Evolutionary conservation across 2,329 filamentous ascomycete genomes (phyloP).

Genomic region (Cladosporium colombiae): DNA sequence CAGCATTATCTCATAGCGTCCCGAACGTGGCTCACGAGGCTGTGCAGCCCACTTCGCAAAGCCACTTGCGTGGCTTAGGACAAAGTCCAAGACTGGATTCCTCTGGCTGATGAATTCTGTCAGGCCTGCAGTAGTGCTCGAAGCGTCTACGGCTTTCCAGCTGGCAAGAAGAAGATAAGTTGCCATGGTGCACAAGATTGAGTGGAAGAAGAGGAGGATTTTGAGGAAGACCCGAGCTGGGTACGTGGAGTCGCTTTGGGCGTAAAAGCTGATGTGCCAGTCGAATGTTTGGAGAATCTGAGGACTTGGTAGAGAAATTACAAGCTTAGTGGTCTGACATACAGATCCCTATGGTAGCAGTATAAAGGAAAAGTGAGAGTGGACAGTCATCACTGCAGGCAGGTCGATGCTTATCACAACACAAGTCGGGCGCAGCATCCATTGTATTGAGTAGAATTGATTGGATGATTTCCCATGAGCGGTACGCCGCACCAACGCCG

Average conservation of each 20-base stretch:
- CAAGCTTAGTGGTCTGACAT: neutral
- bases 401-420: neutral
- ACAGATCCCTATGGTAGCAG: neutral
- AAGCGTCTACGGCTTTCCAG: constrained; percentile 6
- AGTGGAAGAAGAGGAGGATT: neutral
- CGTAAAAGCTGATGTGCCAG: neutral
- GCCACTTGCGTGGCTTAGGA: neutral
- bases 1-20: neutral
- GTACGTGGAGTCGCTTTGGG: neutral
- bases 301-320: neutral
- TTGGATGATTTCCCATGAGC: neutral
- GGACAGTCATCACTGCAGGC: neutral
- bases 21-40: neutral
- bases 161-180: constrained; percentile 1
- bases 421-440: neutral
- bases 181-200: constrained; percentile 8
- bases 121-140: constrained; percentile 10
- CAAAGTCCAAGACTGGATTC: neutral
- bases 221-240: neutral
- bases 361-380: neutral
- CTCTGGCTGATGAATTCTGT: constrained; percentile 6
- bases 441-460: neutral
- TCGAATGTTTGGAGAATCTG: neutral
- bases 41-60: constrained; percentile 11
- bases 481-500: neutral